Base-by-base conservation (phyloP, 345 rosid species). In the Melaleuca alternifolia region DNA sequence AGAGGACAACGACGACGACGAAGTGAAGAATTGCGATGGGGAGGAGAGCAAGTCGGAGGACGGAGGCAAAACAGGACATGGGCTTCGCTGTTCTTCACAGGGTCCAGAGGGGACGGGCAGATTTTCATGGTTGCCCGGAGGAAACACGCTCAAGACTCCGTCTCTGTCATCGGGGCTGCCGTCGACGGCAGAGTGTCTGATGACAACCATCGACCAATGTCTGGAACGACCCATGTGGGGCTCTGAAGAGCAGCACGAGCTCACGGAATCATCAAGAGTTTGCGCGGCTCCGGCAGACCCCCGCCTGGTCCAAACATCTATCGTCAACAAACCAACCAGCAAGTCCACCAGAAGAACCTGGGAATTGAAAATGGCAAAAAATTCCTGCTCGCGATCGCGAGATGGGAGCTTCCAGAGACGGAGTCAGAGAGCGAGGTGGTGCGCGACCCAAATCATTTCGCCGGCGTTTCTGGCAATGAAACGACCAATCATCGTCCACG, bases 71-170 rank as follows among this genome's bases (percentile, higher is more conserved):
- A 83, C 30, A 5, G 88, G 11, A 61, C 61, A 83, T 18, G 84
- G 84, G 84, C 51, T 54, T 10, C 48, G 48, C 53, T 13, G 30
- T 51, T 56, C 37, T 54, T 51, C 59, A 16, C 50, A 46, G 44
- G 85, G 81, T 10, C 46, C 51, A 28, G 86, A 46, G 30, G 54
- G 79, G 24, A 54, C 59, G 14, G 23, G 86, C 56, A 87, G 89
- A 86, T 87, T 87, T 50, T 87, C 89, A 54, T 87, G 89, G 84
- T 87, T 81, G 51, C 62, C 50, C 14, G 89, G 89, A 30, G 89
- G 89, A 75, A 87, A 87, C 41, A 87, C 86, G 76, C 51, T 50
- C 84, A 71, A 33, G 79, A 41, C 41, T 21, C 54, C 57, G 65
- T 13, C 52, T 54, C 51, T 75, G 46, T 51, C 85, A 83, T 83